These are phyloP conservation scores for Aquilaria agallochum DNA, from an alignment of 441 rosid genomes.

Conservation along the genomic window DNA sequence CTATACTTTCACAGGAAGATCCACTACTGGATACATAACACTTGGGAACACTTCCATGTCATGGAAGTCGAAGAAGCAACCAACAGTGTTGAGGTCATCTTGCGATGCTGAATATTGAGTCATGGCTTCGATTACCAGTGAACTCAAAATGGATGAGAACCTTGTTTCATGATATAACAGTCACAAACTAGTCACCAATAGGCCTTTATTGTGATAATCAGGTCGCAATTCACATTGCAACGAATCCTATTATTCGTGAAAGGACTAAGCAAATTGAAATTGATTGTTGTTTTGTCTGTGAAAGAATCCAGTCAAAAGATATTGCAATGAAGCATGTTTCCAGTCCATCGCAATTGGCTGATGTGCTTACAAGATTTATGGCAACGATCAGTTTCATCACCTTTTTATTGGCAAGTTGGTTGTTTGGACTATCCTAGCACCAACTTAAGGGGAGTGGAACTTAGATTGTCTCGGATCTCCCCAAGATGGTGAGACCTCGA, in stretches of 20 bases:
- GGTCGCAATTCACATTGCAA: background rate
- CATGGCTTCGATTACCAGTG: background rate
- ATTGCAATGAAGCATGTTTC: too few species aligned
- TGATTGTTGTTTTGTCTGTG: too few species aligned
- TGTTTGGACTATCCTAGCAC: too few species aligned
- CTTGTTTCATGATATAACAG: background rate
- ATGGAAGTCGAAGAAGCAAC: conserved; percentile 3
- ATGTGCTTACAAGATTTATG: too few species aligned
- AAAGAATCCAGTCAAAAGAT: too few species aligned
- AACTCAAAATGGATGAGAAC: background rate
- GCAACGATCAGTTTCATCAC: too few species aligned
- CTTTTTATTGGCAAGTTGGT: too few species aligned
- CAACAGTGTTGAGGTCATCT: background rate
- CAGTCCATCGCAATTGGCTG: too few species aligned
- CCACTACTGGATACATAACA: background rate
- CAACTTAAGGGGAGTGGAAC: too few species aligned
- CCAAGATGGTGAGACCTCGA: too few species aligned
- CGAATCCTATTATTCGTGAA: background rate
- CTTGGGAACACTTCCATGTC: conserved; percentile 1
- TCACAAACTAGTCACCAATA: background rate
- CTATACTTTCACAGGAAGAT: background rate
- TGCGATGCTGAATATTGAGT: background rate
- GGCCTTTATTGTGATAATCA: background rate
- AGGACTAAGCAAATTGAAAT: background rate
- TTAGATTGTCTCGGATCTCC: too few species aligned